Evolutionary conservation across 1,139 yeast species (phyloP).

Genomic region (Blastobotrys buckinghamii): DNA sequence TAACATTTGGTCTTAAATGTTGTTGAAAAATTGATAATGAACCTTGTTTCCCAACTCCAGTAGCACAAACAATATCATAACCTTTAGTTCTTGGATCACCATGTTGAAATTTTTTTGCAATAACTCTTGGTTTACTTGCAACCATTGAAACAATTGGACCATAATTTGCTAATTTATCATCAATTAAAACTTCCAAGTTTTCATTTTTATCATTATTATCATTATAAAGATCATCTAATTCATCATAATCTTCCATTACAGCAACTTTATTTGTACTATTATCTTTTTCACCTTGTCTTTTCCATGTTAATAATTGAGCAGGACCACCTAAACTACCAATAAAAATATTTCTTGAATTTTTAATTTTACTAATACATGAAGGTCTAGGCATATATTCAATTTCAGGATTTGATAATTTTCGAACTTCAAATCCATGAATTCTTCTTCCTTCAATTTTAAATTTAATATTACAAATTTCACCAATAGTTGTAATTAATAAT

Average conservation of each 20-base stretch:
- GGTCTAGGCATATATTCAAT: constrained; percentile 16
- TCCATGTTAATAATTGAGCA: constrained; percentile 37
- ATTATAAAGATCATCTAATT: constrained; percentile 33
- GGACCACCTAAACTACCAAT: constrained; percentile 43
- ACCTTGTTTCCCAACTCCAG: constrained; percentile 57
- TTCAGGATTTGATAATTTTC: constrained; percentile 17
- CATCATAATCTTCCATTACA: constrained; percentile 26
- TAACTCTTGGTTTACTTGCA: constrained; percentile 45
- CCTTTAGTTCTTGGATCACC: constrained; percentile 56
- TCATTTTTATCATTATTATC: constrained; percentile 29
- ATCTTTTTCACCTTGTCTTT: constrained; percentile 21
- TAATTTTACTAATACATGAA: constrained; percentile 22
- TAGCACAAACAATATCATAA: constrained; percentile 59
- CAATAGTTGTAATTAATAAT: constrained; percentile 47
- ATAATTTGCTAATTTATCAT: constrained; percentile 55
- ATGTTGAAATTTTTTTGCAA: constrained; percentile 37
- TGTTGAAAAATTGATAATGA: constrained; percentile 60
- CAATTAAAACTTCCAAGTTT: constrained; percentile 20
- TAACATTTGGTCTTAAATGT: constrained; percentile 68
- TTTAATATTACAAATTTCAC: constrained; percentile 45
- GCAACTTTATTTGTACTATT: constrained; percentile 5
- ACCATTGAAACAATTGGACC: constrained; percentile 76
- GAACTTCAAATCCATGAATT: constrained; percentile 33
- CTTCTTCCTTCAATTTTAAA: constrained; percentile 47
- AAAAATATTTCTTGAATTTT: constrained; percentile 31